Evolutionary conservation across 352 stramenopile genomes (phyloP), one percentile per base, ranked within the genome.

Genomic region (Aphanomyces invadans): DNA sequence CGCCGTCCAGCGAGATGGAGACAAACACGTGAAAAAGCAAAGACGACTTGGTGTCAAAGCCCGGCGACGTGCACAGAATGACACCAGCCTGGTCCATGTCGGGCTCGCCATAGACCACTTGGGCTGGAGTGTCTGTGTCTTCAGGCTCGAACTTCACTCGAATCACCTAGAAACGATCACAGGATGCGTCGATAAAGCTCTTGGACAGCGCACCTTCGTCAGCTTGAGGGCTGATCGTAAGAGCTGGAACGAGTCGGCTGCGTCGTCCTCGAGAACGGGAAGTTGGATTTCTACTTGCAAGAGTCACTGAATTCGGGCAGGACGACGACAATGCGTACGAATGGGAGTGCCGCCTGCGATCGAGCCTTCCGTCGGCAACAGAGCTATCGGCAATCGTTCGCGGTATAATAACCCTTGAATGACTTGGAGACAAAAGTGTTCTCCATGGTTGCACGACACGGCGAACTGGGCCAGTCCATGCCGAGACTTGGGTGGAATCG

Each of bases 391-490:
- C 11, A 57, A 11, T 2, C 59, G 36, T 25, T 66, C 59, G 2
- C 59, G 59, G 32, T 45, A 66, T 3, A 66, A 19, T 31, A 66
- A 38, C 10, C 38, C 49, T 9, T 56, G 5, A 15, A 66, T 31
- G 25, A 28, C 2, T n/a, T 61, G 2, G 15, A 21, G 25, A 28
- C 59, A 66, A 56, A 45, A 66, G 46, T 66, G 59, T 25, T 66
- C 59, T 2, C 59, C 59, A 31, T 44, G 59, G 31, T 66, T 66
- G 46, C 59, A 66, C 3, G 59, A 66, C 11, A 66, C 21, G 29
- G 59, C 44, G n/a, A 46, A 66, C 10, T 17, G 36, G 15, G 59
- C 55, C 7, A 66, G 12, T 3, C 59, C 59, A 59, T 44, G 44
- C 23, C 33, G 59, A 1, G 42, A 45, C 19, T 55, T 66, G 29